These are phyloP conservation scores for Tripterygium wilfordii DNA, from an alignment of 177 flowering plant species.

Conservation along the genomic window DNA sequence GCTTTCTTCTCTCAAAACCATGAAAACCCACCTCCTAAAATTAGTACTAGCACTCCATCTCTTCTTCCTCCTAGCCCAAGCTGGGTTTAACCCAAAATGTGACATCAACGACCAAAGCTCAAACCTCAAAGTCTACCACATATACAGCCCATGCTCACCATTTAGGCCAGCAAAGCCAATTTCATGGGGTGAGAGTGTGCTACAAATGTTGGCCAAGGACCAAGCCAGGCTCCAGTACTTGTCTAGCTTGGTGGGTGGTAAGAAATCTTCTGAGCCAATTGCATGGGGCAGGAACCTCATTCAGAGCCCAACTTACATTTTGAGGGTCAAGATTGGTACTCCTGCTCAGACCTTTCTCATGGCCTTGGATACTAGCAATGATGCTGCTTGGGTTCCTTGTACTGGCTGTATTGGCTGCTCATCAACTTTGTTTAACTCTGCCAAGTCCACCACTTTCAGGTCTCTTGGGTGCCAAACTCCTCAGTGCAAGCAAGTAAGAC, in stretches of 20 bases:
- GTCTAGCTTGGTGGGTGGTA: slow-evolving; percentile 48
- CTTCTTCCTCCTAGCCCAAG: slow-evolving; percentile 14
- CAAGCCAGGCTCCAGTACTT: slow-evolving; percentile 54
- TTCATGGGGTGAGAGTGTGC: slow-evolving; percentile 74
- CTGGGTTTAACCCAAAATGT: slow-evolving; percentile 23
- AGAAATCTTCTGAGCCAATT: slow-evolving; percentile 54
- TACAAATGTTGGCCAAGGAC: slow-evolving; percentile 59
- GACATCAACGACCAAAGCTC: slow-evolving; percentile 30
- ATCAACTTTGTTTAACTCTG: slow-evolving; percentile 33
- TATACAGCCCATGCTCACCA: slow-evolving; percentile 54
- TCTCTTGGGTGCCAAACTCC: slow-evolving; percentile 45
- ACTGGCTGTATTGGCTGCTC: slow-evolving; percentile 72
- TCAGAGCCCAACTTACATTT: slow-evolving; percentile 81
- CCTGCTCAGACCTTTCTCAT: slow-evolving; percentile 70
- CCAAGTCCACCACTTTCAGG: slow-evolving; percentile 54
- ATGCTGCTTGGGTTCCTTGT: slow-evolving; percentile 89
- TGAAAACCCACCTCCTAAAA: slow-evolving; percentile 6
- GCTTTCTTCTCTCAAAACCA: slow-evolving; percentile 12
- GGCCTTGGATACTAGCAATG: slow-evolving; percentile 87
- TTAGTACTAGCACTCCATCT: slow-evolving; percentile 16
- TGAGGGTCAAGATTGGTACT: slow-evolving; percentile 62
- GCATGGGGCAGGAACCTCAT: slow-evolving; percentile 70
- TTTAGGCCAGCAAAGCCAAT: slow-evolving; percentile 35
- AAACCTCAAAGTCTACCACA: slow-evolving; percentile 54
- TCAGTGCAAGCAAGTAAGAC: slow-evolving; percentile 67